Percentiles rank a stretch among this genome's conserved stretches.
Evolutionary conservation across 768 basidiomycete species (phyloP).

Genomic region (Tephrocybe sp.): DNA sequence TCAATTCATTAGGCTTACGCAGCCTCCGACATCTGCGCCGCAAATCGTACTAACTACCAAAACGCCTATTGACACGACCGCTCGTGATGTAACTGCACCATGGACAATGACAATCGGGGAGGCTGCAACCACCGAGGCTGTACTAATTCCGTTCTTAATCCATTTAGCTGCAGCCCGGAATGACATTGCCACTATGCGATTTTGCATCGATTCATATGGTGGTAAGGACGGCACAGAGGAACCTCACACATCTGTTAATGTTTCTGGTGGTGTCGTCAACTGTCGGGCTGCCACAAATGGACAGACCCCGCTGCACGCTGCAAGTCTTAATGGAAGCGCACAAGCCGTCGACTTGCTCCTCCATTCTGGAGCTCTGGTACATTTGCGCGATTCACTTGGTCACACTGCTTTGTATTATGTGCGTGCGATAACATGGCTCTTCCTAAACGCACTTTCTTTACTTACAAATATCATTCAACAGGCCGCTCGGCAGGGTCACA

Average conservation of each 20-base stretch:
- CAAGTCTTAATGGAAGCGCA: conserved; percentile 64
- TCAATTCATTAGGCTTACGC: conserved; percentile 65
- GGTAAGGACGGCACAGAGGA: conserved; percentile 21
- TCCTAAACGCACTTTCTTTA: conserved; percentile 6
- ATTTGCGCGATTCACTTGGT: conserved; percentile 74
- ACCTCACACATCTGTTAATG: conserved; percentile 30
- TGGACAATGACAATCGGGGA: conserved; percentile 83
- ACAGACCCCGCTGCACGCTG: conserved; percentile 75
- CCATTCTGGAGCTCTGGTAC: conserved; percentile 75
- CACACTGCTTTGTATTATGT: conserved; percentile 87
- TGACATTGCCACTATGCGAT: conserved; percentile 59
- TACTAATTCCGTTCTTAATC: conserved; percentile 72
- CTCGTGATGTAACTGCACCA: conserved; percentile 51
- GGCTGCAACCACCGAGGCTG: conserved; percentile 63
- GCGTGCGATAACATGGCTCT: conserved; percentile 1
- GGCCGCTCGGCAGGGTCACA: conserved; percentile 76
- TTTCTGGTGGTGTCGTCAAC: conserved; percentile 72
- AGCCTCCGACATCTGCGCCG: conserved; percentile 31
- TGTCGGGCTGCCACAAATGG: conserved; percentile 69
- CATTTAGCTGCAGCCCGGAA: conserved; percentile 76
- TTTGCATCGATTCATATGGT: conserved; percentile 47
- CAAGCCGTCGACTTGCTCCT: conserved; percentile 50
- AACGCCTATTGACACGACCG: conserved; percentile 29
- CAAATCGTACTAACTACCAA: conserved; percentile 36
- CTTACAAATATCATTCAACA: conserved; percentile 22